phyloP scores from a whole-genome alignment of 2,329 filamentous ascomycete genomes.

The Fusarium proliferatum region DNA sequence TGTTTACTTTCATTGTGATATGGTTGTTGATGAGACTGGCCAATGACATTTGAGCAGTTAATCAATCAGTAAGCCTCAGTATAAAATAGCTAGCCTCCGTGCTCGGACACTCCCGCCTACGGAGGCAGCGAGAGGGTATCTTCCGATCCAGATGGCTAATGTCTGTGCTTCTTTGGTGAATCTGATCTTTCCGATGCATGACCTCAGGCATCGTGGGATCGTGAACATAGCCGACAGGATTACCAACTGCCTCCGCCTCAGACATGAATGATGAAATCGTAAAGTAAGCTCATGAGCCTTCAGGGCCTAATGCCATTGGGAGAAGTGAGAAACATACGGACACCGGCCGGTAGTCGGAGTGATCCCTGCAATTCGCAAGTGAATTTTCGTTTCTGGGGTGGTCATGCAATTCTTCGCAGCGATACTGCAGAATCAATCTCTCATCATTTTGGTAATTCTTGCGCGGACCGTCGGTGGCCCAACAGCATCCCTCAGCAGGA shows the following conservation, averaged over 20 bases:
- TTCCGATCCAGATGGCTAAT: constrained; percentile 1
- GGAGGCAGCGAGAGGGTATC: constrained; percentile 27
- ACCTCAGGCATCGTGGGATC: background rate
- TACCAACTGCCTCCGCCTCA: constrained; percentile 27
- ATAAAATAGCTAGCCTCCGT: constrained; percentile 22
- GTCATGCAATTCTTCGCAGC: constrained; percentile 29
- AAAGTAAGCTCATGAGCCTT: constrained; percentile 18
- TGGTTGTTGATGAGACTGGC: background rate
- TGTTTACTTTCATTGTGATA: background rate
- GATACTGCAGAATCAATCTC: constrained; percentile 9
- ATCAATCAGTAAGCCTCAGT: constrained; percentile 42
- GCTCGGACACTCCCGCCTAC: constrained; percentile 31
- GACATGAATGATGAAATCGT: constrained; percentile 33
- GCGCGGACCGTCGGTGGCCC: constrained; percentile 46
- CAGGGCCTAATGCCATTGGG: constrained; percentile 1
- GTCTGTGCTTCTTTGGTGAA: constrained; percentile 5
- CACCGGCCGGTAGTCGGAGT: constrained; percentile 46
- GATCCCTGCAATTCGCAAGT: constrained; percentile 4
- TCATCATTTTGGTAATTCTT: constrained; percentile 26
- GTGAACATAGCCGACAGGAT: constrained; percentile 14
- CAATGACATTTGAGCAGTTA: constrained; percentile 37
- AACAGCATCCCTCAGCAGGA: constrained; percentile 42
- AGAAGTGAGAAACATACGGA: constrained; percentile 23
- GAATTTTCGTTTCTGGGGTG: constrained; percentile 6
- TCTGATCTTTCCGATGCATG: background rate